Evolutionary conservation across 192 early-diverging fungal genomes (phyloP), one percentile per base, ranked within the genome.

Genomic region (Backusella tuberculispora): DNA sequence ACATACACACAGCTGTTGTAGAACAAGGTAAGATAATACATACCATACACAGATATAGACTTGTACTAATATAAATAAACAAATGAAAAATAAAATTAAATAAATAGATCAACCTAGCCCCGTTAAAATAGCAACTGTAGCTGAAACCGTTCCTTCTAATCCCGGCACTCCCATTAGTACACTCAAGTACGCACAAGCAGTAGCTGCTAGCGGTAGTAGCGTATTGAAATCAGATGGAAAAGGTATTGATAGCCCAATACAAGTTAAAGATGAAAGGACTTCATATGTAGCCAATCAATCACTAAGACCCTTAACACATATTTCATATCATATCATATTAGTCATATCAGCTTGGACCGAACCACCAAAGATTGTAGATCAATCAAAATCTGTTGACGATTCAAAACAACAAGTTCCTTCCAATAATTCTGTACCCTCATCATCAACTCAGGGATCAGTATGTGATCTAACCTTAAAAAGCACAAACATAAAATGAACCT

Each of bases 321-420:
- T 34, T 34, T 34, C 2, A 34, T 34, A 34, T 34, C 2, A 34
- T 34, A 34, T 34, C 29, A 34, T 26, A 60, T 12, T 60, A 60
- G 53, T 5, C 26, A 26, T 43, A 7, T 69, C 68, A 7, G 75
- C 79, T 7, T 80, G 79, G 79, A 56, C 24, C 37, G 79, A 80
- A 43, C 79, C 79, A 42, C 79, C 79, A 24, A 80, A 80, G 67
- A 76, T 80, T 50, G 38, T 69, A 19, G 76, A 78, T 40, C 71
- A 68, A 63, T 64, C 60, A 37, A 74, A 73, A 60, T 14, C 8
- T 13, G 13, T 6, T 17, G 68, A n/a, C 24, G 44, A 29, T 47
- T 14, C 19, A 15, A 40, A 46, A 26, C 66, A 42, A 47, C 68
- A 47, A 5, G 15, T 26, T 6, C 34, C 0, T 13, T 15, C 21